Conservation (phyloP, 108 stramenopile species). For the Stephanodiscus minutulus region DNA sequence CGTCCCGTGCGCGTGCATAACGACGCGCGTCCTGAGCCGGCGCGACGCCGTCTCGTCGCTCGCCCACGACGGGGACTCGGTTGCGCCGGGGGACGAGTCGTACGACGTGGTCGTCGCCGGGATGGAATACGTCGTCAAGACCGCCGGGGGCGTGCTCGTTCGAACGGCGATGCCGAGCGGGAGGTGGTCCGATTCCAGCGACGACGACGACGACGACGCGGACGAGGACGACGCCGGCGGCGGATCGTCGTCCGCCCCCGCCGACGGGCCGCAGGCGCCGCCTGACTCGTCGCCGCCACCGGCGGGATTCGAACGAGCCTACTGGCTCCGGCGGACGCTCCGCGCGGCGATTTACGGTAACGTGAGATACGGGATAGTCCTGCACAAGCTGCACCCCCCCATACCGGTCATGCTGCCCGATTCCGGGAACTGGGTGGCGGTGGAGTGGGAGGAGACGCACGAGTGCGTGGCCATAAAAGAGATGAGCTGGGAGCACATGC, state of each 20-base stretch:
- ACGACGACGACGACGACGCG: constrained; percentile 29
- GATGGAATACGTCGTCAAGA: constrained; percentile 45
- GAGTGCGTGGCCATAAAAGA: constrained; percentile 83
- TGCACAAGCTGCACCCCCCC: constrained; percentile 52
- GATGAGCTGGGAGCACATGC: constrained; percentile 83
- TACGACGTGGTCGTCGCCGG: constrained; percentile 6
- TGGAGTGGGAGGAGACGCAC: constrained; percentile 82
- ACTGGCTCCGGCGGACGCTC: constrained; percentile 82
- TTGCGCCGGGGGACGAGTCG: neutral
- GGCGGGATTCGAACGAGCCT: constrained; percentile 52
- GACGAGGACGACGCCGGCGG: constrained; percentile 29
- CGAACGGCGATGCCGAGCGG: constrained; percentile 51
- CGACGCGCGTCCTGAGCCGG: constrained; percentile 65
- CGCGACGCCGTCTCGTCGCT: constrained; percentile 23
- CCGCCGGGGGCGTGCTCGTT: constrained; percentile 74
- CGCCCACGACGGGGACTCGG: neutral
- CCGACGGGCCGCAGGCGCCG: constrained; percentile 3
- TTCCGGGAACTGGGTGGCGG: constrained; percentile 26
- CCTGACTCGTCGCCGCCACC: neutral
- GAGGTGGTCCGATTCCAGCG: no score
- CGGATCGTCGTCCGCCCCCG: neutral
- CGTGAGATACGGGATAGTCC: constrained; percentile 71
- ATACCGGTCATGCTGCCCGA: constrained; percentile 27
- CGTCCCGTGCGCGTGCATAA: constrained; percentile 74
- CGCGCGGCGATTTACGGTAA: constrained; percentile 85